Base-by-base conservation (phyloP, 768 basidiomycete species). In the Suillus weaverae region DNA sequence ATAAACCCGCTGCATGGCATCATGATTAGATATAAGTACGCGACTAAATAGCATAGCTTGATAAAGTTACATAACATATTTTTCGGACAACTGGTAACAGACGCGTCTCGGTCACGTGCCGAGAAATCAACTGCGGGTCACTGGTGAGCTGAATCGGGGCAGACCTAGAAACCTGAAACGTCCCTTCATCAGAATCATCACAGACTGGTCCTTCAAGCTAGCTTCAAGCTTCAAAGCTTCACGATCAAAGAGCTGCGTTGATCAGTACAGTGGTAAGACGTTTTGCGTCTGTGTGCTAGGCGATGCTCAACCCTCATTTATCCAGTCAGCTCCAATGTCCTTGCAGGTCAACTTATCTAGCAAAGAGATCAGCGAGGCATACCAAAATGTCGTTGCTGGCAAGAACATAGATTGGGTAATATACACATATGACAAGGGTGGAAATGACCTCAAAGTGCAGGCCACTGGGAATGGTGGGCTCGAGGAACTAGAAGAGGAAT, bases 401-500 rank as follows among this genome's bases (percentile, higher is more conserved):
- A 82, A 78, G 14, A 84, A 83, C 26, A 89, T 90, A 69, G 87
- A 94, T 70, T 94, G 92, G 92, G 86, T 82, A 4, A 81, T 94
- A 38, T 87, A 90, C 70, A 91, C 93, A 0, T 94, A 93, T 70
- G 90, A 91, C 71, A 88, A 85, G 67, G 89, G 89, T 10, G 84
- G 88, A 1, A 95, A 94, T 71, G 93, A 95, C 76, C 82, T 97
- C 62, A 94, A 93, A 70, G 89, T 96, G 3, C 94, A 96, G 72
- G 83, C 85, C 4, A 90, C 88, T 2, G 95, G 95, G n/a, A 82
- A 81, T 62, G 92, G 90, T n/a, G 94, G 94, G 1, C 82, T 98
- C 13, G 91, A 96, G 68, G 94, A 95, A 70, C 80, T 99, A 3
- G 87, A 92, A 72, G 96, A 98, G 70, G 95, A 97, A 78, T 99